Base-by-base conservation (phyloP, 2,329 filamentous ascomycete genomes). In the Colletotrichum limetticola region DNA sequence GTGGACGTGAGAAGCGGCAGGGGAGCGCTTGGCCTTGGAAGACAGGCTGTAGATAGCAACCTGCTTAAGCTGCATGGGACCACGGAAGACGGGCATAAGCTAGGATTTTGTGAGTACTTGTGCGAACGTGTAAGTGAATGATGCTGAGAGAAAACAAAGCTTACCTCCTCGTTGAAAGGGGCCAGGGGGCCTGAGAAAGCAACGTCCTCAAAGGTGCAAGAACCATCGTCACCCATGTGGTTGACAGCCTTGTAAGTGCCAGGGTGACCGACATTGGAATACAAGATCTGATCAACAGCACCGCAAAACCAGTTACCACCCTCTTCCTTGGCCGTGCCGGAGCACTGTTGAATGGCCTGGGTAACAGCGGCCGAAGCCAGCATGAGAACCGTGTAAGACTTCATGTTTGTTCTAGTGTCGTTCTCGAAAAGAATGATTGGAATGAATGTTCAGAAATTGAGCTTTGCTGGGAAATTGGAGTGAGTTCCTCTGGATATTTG, bases 21-120 rank as follows among this genome's bases (percentile, higher is more conserved):
- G 72, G 24, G 76, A 76, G 61, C 80, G 80, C 77, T 80, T 78
- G 60, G 78, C 76, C 46, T 75, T 78, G 28, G 79, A 75, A 26
- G 84, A 84, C n/a, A 90, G 87, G 58, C 85, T 87, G 81, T 95
- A 95, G 67, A 91, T 91, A 12, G 92, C 93, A 67, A 95, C 86
- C 76, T 93, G 88, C 78, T 90, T 90, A 37, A 95, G 79, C 52
- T 88, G 83, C 76, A 94, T 80, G 1, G 93, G 93, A 3, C 93
- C 94, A 76, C 93, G 91, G 78, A 95, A 86, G 80, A 94, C 91
- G 74, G 94, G 82, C 1, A 92, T 94, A 35, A 95, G 85, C 92
- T 94, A 72, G 0, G 14, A 28, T 35, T 11, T 55, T 53, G 35
- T 57, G 5, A 72, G 65, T 35, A 69, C 8, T 4, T 28, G 8